Evolutionary conservation across 2,329 filamentous ascomycete species (phyloP), one percentile per base, ranked within the genome.

Genomic region (Colletotrichum euphorbiae): DNA sequence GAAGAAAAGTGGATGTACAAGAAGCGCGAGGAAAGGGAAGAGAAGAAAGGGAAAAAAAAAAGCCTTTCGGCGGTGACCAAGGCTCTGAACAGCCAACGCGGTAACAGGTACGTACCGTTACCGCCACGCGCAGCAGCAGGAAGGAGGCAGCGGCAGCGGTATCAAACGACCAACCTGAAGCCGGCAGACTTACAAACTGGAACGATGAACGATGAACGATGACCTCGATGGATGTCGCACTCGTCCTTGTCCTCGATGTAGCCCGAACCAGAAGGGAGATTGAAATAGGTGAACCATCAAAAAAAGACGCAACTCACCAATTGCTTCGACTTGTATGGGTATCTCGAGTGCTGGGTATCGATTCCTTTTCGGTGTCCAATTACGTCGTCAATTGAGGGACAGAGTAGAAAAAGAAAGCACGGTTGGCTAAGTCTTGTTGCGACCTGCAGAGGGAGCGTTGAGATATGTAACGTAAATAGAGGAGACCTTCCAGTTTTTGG

Each of bases 51-150:
- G 28, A 56, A 57, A 43, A 48, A 64, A 63, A 58, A 57, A 46
- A n/a, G n/a, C 17, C 40, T 15, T 68, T 60, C 63, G 55, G 65
- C 60, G 61, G 61, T 54, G 65, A 65, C 63, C 63, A 62, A 62
- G 63, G 58, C 63, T 42, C 58, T 67, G 63, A 42, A 62, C 63
- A 19, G 46, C 54, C 56, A 51, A 17, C 57, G 31, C 57, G 56
- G 43, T 13, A 48, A n/a, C 40, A 66, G 57, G 57, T 66, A 68
- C 65, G 65, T 65, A 59, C 55, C 48, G 46, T 42, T 17, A 42
- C 15, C n/a, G 19, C 43, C 8, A 13, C 28, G 42, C 42, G 48
- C 48, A 36, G n/a, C 46, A 45, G 48, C 11, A 45, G 21, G 13
- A 28, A 28, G 21, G 24, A 51, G 24, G 24, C 24, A 24, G 46